Conservation (phyloP, 176 grass and related monocot species). For the Pontederia paniculata region DNA sequence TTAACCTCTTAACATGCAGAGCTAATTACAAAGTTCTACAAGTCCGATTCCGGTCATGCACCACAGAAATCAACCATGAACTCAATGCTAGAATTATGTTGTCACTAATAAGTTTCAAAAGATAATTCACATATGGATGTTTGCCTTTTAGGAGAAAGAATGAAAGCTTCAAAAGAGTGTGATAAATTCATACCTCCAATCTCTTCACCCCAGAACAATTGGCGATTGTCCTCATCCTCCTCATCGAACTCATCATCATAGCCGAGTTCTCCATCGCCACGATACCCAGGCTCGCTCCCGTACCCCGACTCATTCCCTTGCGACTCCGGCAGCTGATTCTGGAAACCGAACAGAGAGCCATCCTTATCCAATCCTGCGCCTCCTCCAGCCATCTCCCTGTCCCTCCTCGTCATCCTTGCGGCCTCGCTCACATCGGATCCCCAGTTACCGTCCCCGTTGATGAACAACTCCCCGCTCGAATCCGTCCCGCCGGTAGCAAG, state of each 20-base stretch:
- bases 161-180: constrained; percentile 5
- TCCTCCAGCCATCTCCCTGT: not conserved
- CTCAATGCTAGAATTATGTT: too few species aligned
- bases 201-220: constrained; percentile 54
- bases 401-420: constrained; percentile 28
- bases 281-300: constrained; percentile 65
- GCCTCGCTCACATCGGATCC: constrained; percentile 64
- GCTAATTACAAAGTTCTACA: too few species aligned
- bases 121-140: too few species aligned
- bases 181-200: constrained; percentile 45
- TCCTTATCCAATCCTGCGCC: constrained; percentile 30
- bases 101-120: too few species aligned
- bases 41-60: too few species aligned
- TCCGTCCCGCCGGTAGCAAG: constrained; percentile 53
- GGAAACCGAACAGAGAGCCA: constrained; percentile 23
- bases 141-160: constrained; percentile 4
- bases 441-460: constrained; percentile 30
- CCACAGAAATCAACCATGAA: too few species aligned
- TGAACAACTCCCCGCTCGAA: constrained; percentile 63
- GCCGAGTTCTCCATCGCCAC: constrained; percentile 69
- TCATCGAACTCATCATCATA: constrained; percentile 70
- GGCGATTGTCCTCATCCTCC: constrained; percentile 56
- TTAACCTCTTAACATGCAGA: too few species aligned
- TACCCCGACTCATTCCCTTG: constrained; percentile 61
- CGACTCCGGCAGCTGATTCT: constrained; percentile 12